These are phyloP conservation scores for Neospermospora avenae DNA, from an alignment of 2,329 filamentous ascomycete genomes.

Conservation along the genomic window DNA sequence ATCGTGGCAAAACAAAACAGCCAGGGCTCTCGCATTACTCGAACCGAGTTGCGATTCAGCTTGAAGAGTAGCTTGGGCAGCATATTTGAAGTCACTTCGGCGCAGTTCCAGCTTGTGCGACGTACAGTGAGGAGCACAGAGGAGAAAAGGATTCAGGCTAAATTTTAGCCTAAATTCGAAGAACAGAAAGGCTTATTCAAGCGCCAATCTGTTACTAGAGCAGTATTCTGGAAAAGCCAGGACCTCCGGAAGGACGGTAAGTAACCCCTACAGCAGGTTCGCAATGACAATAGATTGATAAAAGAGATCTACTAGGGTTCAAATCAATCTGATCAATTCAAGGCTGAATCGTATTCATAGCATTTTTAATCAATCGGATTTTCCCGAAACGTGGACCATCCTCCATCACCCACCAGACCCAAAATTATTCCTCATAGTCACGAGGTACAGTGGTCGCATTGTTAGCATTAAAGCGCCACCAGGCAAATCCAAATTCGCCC, in stretches of 20 bases:
- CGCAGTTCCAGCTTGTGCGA: too few species aligned
- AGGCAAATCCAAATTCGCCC: not conserved
- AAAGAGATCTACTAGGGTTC: not conserved
- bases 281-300: not conserved
- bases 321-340: not conserved
- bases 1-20: too few species aligned
- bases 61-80: too few species aligned
- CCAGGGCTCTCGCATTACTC: too few species aligned
- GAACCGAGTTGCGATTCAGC: too few species aligned
- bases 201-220: too few species aligned
- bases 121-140: too few species aligned
- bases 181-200: not conserved
- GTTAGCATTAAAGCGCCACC: not conserved
- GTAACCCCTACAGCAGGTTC: not conserved
- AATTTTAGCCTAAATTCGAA: not conserved
- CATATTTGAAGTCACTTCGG: too few species aligned
- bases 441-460: not conserved
- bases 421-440: not conserved
- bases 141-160: too few species aligned
- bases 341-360: not conserved
- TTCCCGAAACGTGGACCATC: not conserved
- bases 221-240: not conserved
- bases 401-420: not conserved
- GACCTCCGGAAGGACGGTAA: not conserved
- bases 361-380: not conserved